These are phyloP conservation scores for Penicillium robsamsonii DNA, from an alignment of 495 filamentous ascomycete species.

Conservation along the genomic window DNA sequence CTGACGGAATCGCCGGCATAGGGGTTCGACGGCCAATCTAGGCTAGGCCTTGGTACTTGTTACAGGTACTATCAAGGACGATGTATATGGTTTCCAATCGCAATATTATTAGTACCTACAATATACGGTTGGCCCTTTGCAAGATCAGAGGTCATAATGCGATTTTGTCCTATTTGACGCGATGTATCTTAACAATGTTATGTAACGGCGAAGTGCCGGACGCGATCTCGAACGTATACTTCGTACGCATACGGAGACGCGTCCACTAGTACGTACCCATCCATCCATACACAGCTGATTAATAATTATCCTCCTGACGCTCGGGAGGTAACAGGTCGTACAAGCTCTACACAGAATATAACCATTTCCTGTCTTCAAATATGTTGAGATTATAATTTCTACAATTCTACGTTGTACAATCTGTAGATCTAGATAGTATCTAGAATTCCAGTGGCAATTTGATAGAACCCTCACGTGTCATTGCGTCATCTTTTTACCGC, in stretches of 20 bases:
- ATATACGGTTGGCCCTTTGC: neutral
- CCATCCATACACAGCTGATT: too few relatives aligned
- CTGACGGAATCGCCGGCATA: neutral
- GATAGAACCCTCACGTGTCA: neutral
- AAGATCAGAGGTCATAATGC: neutral
- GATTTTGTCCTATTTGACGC: neutral
- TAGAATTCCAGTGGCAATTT: slow-evolving; percentile 1
- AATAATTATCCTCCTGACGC: too few relatives aligned
- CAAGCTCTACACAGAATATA: neutral
- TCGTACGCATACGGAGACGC: neutral
- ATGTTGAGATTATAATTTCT: too few relatives aligned
- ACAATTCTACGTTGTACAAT: neutral
- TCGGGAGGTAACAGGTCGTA: neutral
- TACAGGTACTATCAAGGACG: too few relatives aligned
- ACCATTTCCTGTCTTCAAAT: too few relatives aligned
- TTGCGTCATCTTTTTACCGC: slow-evolving; percentile 21
- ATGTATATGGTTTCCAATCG: too few relatives aligned
- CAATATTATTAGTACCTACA: too few relatives aligned
- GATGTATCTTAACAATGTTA: neutral
- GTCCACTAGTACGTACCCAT: neutral
- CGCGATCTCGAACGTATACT: neutral
- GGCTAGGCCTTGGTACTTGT: neutral
- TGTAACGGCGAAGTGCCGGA: neutral
- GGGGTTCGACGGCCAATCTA: neutral
- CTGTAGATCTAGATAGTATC: neutral